phyloP scores from a whole-genome alignment of 2,329 filamentous ascomycete species.

The Thelonectria rubi region DNA sequence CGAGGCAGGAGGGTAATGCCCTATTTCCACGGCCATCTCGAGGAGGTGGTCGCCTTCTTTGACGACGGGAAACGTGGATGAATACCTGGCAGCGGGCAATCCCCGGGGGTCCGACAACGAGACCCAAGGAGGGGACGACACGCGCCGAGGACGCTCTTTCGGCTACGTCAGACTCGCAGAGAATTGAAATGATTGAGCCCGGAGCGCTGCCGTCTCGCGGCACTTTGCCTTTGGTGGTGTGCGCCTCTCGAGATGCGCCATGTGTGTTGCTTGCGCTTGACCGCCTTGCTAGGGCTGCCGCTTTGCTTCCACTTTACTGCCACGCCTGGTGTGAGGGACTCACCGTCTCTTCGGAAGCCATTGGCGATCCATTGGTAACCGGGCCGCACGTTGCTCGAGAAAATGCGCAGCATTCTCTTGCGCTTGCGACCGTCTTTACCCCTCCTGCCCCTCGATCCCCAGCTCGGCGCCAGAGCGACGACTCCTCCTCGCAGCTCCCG shows the following conservation, averaged over 20 bases:
- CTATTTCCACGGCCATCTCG: neutral
- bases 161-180: slow-evolving; percentile 23
- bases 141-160: slow-evolving; percentile 10
- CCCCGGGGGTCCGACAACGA: slow-evolving; percentile 12
- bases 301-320: slow-evolving; percentile 2
- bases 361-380: slow-evolving; percentile 11
- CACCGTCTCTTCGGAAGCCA: slow-evolving; percentile 27
- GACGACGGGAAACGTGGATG: slow-evolving; percentile 7
- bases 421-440: slow-evolving; percentile 13
- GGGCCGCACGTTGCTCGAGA: slow-evolving; percentile 5
- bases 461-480: slow-evolving; percentile 15
- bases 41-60: neutral
- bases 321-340: slow-evolving; percentile 17
- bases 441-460: slow-evolving; percentile 10
- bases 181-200: slow-evolving; percentile 12
- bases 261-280: slow-evolving; percentile 18
- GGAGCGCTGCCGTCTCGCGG: slow-evolving; percentile 19
- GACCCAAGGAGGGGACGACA: slow-evolving; percentile 26
- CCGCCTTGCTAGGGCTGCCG: slow-evolving; percentile 18
- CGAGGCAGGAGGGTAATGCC: slow-evolving; percentile 10
- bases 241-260: slow-evolving; percentile 14
- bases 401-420: neutral
- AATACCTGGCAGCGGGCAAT: neutral
- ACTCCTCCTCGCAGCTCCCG: slow-evolving; percentile 13
- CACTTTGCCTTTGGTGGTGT: slow-evolving; percentile 7